Evolutionary conservation across 108 stramenopile genomes (phyloP).

Genomic region (Bacterosira constricta): DNA sequence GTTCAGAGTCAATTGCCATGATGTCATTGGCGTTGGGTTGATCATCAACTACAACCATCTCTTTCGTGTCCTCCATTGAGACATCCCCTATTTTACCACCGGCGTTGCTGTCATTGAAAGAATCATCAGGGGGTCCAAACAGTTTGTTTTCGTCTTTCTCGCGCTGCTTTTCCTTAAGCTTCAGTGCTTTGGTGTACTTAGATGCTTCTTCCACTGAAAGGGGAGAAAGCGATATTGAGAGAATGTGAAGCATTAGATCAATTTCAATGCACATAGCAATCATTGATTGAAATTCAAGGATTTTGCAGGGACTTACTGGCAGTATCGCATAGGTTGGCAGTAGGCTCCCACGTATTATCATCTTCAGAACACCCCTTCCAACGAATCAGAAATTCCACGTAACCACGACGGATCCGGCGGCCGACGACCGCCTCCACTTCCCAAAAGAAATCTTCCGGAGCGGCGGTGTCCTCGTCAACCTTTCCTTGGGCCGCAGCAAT

Average conservation of each 20-base stretch:
- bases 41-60: not conserved
- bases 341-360: conserved; percentile 73
- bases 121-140: conserved; percentile 24
- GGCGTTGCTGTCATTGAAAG: not conserved
- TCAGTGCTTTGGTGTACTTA: conserved; percentile 27
- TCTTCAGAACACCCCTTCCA: conserved; percentile 63
- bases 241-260: conserved; percentile 1
- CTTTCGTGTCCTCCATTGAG: conserved; percentile 1
- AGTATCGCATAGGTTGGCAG: conserved; percentile 59
- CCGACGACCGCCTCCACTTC: conserved; percentile 46
- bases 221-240: not conserved
- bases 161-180: conserved; percentile 42
- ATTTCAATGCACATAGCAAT: not conserved
- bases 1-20: too few relatives aligned
- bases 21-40: conserved; percentile 6
- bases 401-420: conserved; percentile 32
- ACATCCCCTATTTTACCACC: not conserved
- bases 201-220: conserved; percentile 47
- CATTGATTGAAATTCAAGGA: not conserved
- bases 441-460: conserved; percentile 49
- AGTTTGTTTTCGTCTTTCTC: conserved; percentile 48
- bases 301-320: conserved; percentile 27
- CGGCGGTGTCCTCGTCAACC: not conserved
- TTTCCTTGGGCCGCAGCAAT: conserved; percentile 12
- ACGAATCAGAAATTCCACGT: conserved; percentile 60